Evolutionary conservation across 2,329 filamentous ascomycete species (phyloP).

Genomic region (Colletotrichum tropicale): DNA sequence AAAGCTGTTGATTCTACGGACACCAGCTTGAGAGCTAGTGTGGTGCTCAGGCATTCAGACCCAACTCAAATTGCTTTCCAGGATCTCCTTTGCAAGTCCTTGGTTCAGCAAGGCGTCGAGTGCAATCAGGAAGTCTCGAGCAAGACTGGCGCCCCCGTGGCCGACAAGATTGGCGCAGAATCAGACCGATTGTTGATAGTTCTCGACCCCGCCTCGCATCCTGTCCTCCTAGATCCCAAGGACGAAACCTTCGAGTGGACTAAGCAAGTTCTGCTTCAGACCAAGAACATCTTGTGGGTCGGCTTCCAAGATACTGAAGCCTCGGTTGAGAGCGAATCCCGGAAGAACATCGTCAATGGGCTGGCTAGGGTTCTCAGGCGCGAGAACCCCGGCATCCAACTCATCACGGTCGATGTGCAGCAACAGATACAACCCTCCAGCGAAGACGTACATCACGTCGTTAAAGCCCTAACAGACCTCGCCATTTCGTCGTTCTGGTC

Average conservation of each 20-base stretch:
- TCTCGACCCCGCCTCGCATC: not conserved
- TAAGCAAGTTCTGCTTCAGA: not conserved
- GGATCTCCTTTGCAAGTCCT: too few relatives aligned
- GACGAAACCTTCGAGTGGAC: not conserved
- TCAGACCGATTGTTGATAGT: too few relatives aligned
- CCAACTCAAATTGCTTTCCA: too few relatives aligned
- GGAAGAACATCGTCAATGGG: slow-evolving; percentile 23
- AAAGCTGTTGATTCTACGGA: too few relatives aligned
- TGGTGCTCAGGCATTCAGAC: too few relatives aligned
- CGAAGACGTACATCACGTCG: not conserved
- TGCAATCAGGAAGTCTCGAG: too few relatives aligned
- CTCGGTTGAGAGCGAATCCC: not conserved
- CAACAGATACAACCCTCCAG: not conserved
- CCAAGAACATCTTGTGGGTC: not conserved
- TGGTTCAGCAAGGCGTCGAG: too few relatives aligned
- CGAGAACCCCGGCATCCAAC: slow-evolving; percentile 21
- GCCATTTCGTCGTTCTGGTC: not conserved
- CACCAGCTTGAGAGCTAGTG: too few relatives aligned
- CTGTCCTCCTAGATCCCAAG: not conserved
- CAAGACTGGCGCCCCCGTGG: too few relatives aligned
- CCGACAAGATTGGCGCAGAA: too few relatives aligned
- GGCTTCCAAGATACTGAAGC: not conserved
- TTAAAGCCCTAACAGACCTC: not conserved
- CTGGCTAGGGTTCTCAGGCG: slow-evolving; percentile 24
- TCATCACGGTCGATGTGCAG: slow-evolving; percentile 23